Base-by-base conservation (phyloP, 106 monocot species). In the Dactylorhiza incarnata region DNA sequence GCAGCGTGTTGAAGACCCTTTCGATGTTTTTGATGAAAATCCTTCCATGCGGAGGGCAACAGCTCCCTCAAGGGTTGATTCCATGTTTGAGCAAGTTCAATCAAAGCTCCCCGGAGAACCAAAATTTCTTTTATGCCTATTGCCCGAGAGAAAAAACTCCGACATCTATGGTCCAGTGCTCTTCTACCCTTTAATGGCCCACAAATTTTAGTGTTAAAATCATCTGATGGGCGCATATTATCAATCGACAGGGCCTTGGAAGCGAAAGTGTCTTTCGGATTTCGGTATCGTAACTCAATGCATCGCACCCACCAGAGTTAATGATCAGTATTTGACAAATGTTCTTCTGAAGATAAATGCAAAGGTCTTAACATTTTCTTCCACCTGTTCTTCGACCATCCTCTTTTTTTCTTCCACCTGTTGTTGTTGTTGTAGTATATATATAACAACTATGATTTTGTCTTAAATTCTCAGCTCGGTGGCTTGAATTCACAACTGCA, bases 271-370 rank as follows among this genome's bases (percentile, higher is more conserved):
- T 29, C 90, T 97, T 14, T 46, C 93, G 14, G 93, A 93, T 11
- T 85, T 91, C 80, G 96, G 96, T 43, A 91, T 97, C 56, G 87
- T 93, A 9, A 93, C 96, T 10, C 96, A 97, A 46, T 97, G 96
- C 71, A 86, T 97, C 59, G 87, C 86, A 0, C 93, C 93, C 3
- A 76, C 46, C 0, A 89, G 77, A 86, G 89, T 97, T 4, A 97
- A 87, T 83, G 96, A 97, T 46, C 93, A 93, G 55, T 97, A 93
- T 69, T 15, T 97, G 0, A 91, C 93, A 3, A 97, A 97, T 83
- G 77, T 97, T 49, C 83, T 97, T 4, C 51, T 97, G 12, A 97
- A 97, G 76, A 97, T 97, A 48, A 97, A 97, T 82, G 93, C 90
- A 1, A 97, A 99, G 85, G 99, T 88, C 7, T 19, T 19, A 29